Conservation (phyloP, 202 grass and related monocot species). For the Alloteropsis angusta region DNA sequence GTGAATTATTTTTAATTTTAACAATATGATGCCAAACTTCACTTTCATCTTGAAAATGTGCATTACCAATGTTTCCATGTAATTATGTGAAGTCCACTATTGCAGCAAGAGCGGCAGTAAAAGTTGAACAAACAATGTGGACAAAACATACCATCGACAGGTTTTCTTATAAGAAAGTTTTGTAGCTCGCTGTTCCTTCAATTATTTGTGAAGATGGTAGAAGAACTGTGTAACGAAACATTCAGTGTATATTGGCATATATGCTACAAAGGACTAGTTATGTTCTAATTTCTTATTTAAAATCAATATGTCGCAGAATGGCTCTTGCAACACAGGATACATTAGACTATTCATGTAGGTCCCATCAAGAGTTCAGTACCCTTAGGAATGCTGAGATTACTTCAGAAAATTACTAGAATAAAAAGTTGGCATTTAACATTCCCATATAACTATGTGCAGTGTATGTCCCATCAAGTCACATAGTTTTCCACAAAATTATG, state of each 20-base stretch:
- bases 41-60: conserved; percentile 6
- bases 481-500: too few species aligned
- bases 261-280: background rate
- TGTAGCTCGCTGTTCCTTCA: background rate
- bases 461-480: too few species aligned
- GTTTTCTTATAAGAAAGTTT: conserved; percentile 14
- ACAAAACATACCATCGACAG: background rate
- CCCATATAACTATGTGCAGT: background rate
- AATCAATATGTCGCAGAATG: background rate
- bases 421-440: conserved; percentile 6
- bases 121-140: background rate
- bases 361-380: background rate
- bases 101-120: background rate
- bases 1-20: background rate
- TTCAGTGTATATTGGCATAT: background rate
- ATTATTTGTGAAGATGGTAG: background rate
- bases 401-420: conserved; percentile 1
- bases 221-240: background rate
- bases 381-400: background rate
- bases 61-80: conserved; percentile 1
- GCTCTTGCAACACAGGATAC: background rate
- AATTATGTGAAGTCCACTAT: conserved; percentile 2
- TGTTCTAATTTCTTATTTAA: background rate
- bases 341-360: background rate
- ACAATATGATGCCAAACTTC: background rate